Evolutionary conservation across 306 rosid species (phyloP).

Genomic region (Hippophae tibetana): DNA sequence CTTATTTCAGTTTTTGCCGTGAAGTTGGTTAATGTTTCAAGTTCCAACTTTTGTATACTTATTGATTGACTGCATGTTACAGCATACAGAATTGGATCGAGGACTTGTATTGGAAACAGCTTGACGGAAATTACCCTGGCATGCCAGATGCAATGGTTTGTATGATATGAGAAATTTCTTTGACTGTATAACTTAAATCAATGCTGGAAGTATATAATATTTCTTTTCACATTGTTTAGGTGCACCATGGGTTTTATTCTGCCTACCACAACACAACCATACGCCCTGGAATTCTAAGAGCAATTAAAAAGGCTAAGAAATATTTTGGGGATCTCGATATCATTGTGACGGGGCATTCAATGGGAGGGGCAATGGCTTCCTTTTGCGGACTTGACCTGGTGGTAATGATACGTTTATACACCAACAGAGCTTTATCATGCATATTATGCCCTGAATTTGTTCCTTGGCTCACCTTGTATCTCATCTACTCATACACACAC

Average conservation of each 20-base stretch:
- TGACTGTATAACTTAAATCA: constrained; percentile 2
- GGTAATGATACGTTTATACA: constrained; percentile 36
- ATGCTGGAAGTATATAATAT: constrained; percentile 13
- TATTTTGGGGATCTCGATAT: constrained; percentile 57
- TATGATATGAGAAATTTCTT: constrained; percentile 12
- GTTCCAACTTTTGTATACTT: too few relatives aligned
- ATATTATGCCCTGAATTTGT: constrained; percentile 2
- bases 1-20: too few relatives aligned
- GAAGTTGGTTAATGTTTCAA: too few relatives aligned
- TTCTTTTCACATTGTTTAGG: constrained; percentile 34
- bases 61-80: constrained; percentile 1
- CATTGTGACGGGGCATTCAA: constrained; percentile 81
- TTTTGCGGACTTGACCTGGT: constrained; percentile 87
- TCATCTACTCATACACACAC: too few relatives aligned
- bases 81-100: constrained; percentile 97
- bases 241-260: constrained; percentile 83
- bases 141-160: constrained; percentile 79
- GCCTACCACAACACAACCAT: constrained; percentile 93
- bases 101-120: constrained; percentile 94
- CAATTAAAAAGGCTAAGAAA: constrained; percentile 61
- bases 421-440: constrained; percentile 3
- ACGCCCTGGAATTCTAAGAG: constrained; percentile 70
- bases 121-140: constrained; percentile 79
- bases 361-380: constrained; percentile 99
- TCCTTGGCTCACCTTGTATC: not conserved